These are phyloP conservation scores for Penicillium capsulatum DNA, from an alignment of 2,329 filamentous ascomycete species.

Conservation along the genomic window DNA sequence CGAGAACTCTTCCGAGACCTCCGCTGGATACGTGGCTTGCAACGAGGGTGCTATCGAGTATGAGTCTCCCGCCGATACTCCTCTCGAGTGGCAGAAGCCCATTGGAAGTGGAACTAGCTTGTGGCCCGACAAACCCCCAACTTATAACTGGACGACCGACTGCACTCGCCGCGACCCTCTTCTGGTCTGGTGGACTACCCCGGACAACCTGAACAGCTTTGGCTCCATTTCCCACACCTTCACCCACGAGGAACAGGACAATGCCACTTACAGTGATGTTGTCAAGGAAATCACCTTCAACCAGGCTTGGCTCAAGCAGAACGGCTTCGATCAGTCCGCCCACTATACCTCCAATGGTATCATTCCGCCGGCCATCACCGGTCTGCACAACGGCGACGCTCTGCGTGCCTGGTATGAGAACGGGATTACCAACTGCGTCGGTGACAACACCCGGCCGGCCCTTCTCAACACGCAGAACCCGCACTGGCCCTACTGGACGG, in stretches of 20 bases:
- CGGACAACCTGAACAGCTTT: constrained; percentile 52
- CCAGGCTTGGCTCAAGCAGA: constrained; percentile 54
- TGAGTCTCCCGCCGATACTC: constrained; percentile 43
- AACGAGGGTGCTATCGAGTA: constrained; percentile 45
- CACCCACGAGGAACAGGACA: constrained; percentile 56
- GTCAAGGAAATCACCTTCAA: constrained; percentile 58
- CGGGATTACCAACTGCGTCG: constrained; percentile 58
- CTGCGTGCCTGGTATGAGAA: constrained; percentile 57
- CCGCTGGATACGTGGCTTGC: constrained; percentile 25
- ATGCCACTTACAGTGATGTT: constrained; percentile 57
- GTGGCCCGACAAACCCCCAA: constrained; percentile 46
- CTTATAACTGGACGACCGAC: constrained; percentile 48
- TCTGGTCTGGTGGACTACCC: constrained; percentile 49
- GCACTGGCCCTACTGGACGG: constrained; percentile 56
- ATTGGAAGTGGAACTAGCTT: constrained; percentile 49
- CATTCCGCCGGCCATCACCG: constrained; percentile 61
- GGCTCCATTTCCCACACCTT: constrained; percentile 61
- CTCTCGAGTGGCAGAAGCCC: constrained; percentile 50
- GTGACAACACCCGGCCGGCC: constrained; percentile 57
- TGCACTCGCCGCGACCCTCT: constrained; percentile 52
- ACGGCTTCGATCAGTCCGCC: constrained; percentile 46
- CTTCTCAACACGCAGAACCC: constrained; percentile 51
- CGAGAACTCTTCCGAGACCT: constrained; percentile 30
- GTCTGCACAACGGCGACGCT: constrained; percentile 61
- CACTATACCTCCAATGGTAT: constrained; percentile 53